Percentiles rank a stretch among this genome's conserved stretches.
Evolutionary conservation across 1,139 yeast genomes (phyloP).

Genomic region (Petasospora rhodanensis): DNA sequence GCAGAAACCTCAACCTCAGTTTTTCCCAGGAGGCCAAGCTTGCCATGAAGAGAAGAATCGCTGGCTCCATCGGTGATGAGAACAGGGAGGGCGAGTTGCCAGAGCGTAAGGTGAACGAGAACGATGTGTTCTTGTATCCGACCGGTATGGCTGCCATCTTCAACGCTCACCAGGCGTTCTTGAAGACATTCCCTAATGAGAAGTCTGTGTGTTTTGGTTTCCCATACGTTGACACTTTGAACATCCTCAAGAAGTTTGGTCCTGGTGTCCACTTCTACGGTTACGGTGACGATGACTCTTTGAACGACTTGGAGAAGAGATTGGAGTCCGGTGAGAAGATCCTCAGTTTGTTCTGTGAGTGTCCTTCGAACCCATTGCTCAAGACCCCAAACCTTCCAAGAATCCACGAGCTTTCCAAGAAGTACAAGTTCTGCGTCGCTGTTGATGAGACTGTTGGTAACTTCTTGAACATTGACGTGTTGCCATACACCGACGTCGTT

Average conservation of each 20-base stretch:
- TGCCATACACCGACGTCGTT: slow-evolving; percentile 79
- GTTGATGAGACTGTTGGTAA: slow-evolving; percentile 96
- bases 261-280: slow-evolving; percentile 84
- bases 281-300: slow-evolving; percentile 69
- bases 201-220: slow-evolving; percentile 92
- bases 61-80: slow-evolving; percentile 56
- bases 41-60: slow-evolving; percentile 70
- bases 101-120: slow-evolving; percentile 16
- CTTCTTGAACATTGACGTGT: slow-evolving; percentile 74
- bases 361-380: slow-evolving; percentile 88
- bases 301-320: slow-evolving; percentile 57
- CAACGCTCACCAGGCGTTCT: slow-evolving; percentile 67
- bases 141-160: slow-evolving; percentile 93
- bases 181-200: slow-evolving; percentile 39
- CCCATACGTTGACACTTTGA: slow-evolving; percentile 90
- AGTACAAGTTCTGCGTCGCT: slow-evolving; percentile 70
- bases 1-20: slow-evolving; percentile 77
- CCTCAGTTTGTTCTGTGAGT: slow-evolving; percentile 77
- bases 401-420: slow-evolving; percentile 60
- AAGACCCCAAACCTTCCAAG: slow-evolving; percentile 73
- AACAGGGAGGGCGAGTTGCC: slow-evolving; percentile 18
- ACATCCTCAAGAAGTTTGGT: slow-evolving; percentile 83
- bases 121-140: slow-evolving; percentile 78
- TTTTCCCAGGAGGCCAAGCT: slow-evolving; percentile 71
- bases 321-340: slow-evolving; percentile 60